Conservation (phyloP, 2,329 filamentous ascomycete genomes). For the Colletotrichum sp. region DNA sequence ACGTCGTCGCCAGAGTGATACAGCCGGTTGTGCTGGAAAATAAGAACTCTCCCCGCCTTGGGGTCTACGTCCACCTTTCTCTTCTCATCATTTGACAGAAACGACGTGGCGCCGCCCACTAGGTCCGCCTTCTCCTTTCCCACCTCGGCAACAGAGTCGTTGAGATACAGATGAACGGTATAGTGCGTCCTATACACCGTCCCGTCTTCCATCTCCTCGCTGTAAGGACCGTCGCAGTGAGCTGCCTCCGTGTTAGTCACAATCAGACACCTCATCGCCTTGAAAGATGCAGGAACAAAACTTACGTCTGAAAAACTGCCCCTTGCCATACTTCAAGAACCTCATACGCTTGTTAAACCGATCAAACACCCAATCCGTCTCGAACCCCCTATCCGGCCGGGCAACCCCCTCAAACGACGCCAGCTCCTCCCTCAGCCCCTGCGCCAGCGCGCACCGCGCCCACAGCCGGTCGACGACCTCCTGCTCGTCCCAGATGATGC, state of each 20-base stretch:
- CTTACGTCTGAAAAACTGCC: constrained; percentile 72
- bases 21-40: constrained; percentile 61
- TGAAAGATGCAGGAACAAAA: background rate
- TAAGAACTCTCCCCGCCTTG: constrained; percentile 60
- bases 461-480: constrained; percentile 68
- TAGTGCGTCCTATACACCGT: constrained; percentile 50
- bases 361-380: constrained; percentile 43
- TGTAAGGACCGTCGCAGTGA: constrained; percentile 72
- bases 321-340: constrained; percentile 74
- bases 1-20: constrained; percentile 61
- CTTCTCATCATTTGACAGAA: constrained; percentile 48
- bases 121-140: constrained; percentile 37
- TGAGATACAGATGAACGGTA: constrained; percentile 62
- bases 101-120: constrained; percentile 60
- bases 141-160: constrained; percentile 49
- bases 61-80: constrained; percentile 58
- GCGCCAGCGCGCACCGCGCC: constrained; percentile 54
- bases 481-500: constrained; percentile 76
- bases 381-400: background rate
- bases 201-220: constrained; percentile 51
- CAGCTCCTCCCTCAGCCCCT: constrained; percentile 46
- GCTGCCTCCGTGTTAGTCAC: constrained; percentile 38
- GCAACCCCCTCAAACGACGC: constrained; percentile 32
- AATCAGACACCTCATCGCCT: too few species aligned
- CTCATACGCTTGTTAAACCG: constrained; percentile 75